Percentiles rank a stretch among this genome's conserved stretches.
These are phyloP conservation scores for Rhodamnia rubescens DNA, from an alignment of 345 rosid species.

Conservation along the genomic window DNA sequence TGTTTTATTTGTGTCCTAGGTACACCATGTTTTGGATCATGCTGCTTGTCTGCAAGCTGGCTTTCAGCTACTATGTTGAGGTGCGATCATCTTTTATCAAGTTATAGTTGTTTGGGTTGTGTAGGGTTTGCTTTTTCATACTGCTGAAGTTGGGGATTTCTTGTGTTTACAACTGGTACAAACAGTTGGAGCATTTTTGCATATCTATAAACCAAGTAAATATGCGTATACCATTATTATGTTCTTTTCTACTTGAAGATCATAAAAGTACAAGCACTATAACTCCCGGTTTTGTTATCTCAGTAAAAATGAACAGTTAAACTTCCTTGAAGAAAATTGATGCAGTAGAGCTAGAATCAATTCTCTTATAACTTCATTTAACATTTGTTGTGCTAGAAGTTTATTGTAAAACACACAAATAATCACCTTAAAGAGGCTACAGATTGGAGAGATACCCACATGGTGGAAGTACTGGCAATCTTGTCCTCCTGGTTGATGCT, in stretches of 20 bases:
- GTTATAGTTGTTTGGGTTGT: background rate
- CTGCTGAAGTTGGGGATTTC: background rate
- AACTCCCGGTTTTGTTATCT: background rate
- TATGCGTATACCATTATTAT: background rate
- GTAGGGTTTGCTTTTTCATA: background rate
- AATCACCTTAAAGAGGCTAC: background rate
- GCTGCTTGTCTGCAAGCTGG: constrained; percentile 83
- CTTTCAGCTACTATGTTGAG: constrained; percentile 98
- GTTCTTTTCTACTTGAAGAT: background rate
- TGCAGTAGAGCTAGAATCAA: background rate
- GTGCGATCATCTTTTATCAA: constrained; percentile 15
- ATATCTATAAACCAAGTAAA: background rate
- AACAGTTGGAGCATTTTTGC: background rate
- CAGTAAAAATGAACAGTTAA: background rate
- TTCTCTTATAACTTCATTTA: background rate
- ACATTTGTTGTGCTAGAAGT: background rate
- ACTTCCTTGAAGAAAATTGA: background rate
- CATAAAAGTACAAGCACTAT: background rate
- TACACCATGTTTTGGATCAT: constrained; percentile 91
- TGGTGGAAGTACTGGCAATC: background rate
- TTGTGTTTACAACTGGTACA: background rate
- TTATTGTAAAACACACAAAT: background rate
- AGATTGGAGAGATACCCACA: background rate
- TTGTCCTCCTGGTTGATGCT: background rate
- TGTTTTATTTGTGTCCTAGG: constrained; percentile 17